Evolutionary conservation across 2,329 filamentous ascomycete species (phyloP).

Genomic region (Acrodontium crateriforme): DNA sequence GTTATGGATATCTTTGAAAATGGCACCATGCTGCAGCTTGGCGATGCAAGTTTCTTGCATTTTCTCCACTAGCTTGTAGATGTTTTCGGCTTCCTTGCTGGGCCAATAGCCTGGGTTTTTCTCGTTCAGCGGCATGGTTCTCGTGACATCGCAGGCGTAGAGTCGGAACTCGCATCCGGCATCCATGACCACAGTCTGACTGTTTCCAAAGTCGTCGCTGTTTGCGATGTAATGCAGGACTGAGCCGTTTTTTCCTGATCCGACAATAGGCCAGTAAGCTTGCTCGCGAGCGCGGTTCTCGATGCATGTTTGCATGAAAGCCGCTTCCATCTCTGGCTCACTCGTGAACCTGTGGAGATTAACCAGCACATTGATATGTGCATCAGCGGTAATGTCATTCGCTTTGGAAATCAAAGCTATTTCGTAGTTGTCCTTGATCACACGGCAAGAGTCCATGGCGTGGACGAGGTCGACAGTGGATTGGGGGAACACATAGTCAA

Average conservation of each 20-base stretch:
- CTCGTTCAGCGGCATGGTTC: conserved; percentile 61
- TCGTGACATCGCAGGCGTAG: conserved; percentile 83
- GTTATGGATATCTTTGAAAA: conserved; percentile 68
- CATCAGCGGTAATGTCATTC: conserved; percentile 63
- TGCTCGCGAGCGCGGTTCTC: conserved; percentile 59
- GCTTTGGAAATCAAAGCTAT: conserved; percentile 68
- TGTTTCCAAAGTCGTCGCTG: conserved; percentile 52
- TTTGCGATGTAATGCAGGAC: conserved; percentile 82
- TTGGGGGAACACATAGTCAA: no score
- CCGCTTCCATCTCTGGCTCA: conserved; percentile 71
- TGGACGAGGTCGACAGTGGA: conserved; percentile 24
- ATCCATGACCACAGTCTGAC: conserved; percentile 69
- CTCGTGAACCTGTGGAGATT: conserved; percentile 50
- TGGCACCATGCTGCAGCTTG: conserved; percentile 56
- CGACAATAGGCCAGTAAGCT: conserved; percentile 82
- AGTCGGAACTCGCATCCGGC: conserved; percentile 74
- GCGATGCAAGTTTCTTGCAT: conserved; percentile 73
- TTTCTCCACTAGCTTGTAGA: conserved; percentile 66
- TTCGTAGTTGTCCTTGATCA: conserved; percentile 78
- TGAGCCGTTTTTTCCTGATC: conserved; percentile 65
- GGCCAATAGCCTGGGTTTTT: conserved; percentile 43
- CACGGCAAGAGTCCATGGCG: conserved; percentile 67
- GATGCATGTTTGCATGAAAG: conserved; percentile 61
- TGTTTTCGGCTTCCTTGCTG: conserved; percentile 50
- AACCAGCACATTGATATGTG: conserved; percentile 59